Base-by-base conservation (phyloP, 805 yeast genomes). In the Candida maesae region DNA sequence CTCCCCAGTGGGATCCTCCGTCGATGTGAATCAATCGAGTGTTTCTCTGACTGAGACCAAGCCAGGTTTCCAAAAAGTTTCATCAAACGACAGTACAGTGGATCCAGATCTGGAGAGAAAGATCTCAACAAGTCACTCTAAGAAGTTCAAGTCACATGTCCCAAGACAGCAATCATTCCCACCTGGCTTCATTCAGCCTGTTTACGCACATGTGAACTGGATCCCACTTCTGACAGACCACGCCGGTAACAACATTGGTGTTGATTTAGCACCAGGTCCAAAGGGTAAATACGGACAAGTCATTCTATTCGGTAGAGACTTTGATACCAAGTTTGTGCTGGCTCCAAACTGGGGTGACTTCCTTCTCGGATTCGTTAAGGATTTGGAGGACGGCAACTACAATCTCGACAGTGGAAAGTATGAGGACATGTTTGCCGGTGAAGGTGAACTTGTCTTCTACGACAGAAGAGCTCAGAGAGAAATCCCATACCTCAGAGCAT, bases 281-380 rank as follows among this genome's bases (percentile, higher is more conserved):
- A 65, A 66, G 20, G 96, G 96, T 33, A 72, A 69, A 43, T 79
- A 84, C 76, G 99, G 98, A 28, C 99, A 91, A 66, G 83, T 93
- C 15, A 91, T 91, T 47, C 58, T 90, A 40, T 91, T 86, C 62
- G 99, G 99, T 29, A 80, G 97, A 58, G 98, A 91, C 50, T 91
- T 81, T 58, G 98, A 91, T 66, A 78, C 84, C 28, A 91, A 91
- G 60, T 88, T 76, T 62, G 90, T 85, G 28, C 70, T 93, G 41
- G 95, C 97, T 15, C 77, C 79, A 37, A 84, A 83, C 41, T 91
- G 95, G 82, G 95, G 95, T 14, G 93, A 85, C 55, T 93, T 93
- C 61, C 65, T 91, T 39, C 68, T 89, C 40, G 73, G 75, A 38
- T 81, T 89, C 59, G 95, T 90, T 20, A 87, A 88, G 51, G 97